Percentiles rank a stretch among this genome's conserved stretches.
Conservation (phyloP, 208 protist species). For the Spongospora subterranea region DNA sequence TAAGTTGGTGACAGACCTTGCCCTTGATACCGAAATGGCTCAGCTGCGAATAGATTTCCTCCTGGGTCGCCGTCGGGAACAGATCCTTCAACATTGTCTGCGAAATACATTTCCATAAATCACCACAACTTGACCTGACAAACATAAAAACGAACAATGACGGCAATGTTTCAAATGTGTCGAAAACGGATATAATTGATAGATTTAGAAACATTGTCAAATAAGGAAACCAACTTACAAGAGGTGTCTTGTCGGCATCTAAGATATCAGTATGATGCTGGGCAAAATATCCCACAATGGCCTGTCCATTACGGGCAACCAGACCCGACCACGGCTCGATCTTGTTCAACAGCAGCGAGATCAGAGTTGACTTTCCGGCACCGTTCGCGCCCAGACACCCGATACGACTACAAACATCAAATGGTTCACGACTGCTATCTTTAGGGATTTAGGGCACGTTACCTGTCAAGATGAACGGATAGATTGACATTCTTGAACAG, state of each 20-base stretch:
- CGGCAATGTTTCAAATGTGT: neutral
- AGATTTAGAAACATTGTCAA: neutral
- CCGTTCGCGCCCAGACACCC: constrained; percentile 60
- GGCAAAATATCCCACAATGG: constrained; percentile 61
- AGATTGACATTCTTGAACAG: constrained; percentile 56
- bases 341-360: constrained; percentile 52
- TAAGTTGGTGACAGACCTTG: constrained; percentile 57
- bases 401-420: neutral
- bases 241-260: constrained; percentile 60
- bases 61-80: neutral
- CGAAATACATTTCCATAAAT: neutral
- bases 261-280: constrained; percentile 70
- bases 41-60: constrained; percentile 41
- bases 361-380: constrained; percentile 65
- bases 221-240: constrained; percentile 49
- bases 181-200: neutral
- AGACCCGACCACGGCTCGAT: constrained; percentile 31
- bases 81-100: constrained; percentile 23
- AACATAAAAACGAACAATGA: constrained; percentile 51
- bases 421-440: neutral
- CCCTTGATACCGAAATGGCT: constrained; percentile 59
- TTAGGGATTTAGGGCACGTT: neutral
- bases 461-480: constrained; percentile 51
- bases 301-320: constrained; percentile 4
- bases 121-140: constrained; percentile 40